Conservation (phyloP, 108 stramenopile genomes). For the Fragilaria radians region DNA sequence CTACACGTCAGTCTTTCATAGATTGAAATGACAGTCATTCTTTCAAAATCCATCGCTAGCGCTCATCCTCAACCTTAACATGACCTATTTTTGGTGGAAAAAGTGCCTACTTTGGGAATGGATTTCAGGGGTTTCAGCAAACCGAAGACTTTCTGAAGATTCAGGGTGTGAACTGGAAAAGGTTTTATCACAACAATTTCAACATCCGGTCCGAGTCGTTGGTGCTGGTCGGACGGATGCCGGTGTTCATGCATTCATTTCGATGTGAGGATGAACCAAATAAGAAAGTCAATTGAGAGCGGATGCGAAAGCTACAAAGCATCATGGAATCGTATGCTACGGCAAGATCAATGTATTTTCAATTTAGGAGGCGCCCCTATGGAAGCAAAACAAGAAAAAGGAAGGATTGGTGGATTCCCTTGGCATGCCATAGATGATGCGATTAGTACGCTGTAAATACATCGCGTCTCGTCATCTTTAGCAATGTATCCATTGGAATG, state of each 20-base stretch:
- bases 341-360: constrained; percentile 47
- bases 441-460: constrained; percentile 62
- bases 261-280: constrained; percentile 38
- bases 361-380: constrained; percentile 36
- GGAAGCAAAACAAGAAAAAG: neutral
- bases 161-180: constrained; percentile 63
- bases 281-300: constrained; percentile 7
- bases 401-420: neutral
- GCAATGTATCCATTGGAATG: constrained; percentile 60
- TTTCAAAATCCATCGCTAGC: too few relatives aligned
- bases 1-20: too few relatives aligned
- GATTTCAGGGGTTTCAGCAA: constrained; percentile 49
- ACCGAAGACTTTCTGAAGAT: constrained; percentile 10
- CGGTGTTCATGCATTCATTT: constrained; percentile 84
- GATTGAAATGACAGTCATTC: too few relatives aligned
- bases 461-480: constrained; percentile 48
- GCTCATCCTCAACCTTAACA: too few relatives aligned
- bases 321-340: constrained; percentile 68
- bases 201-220: constrained; percentile 51
- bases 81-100: too few relatives aligned
- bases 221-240: constrained; percentile 80
- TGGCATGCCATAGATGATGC: constrained; percentile 68
- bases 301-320: constrained; percentile 18
- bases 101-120: constrained; percentile 54
- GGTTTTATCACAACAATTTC: constrained; percentile 44